Evolutionary conservation across 148 eudicot genomes (phyloP).

Genomic region (Silene latifolia): DNA sequence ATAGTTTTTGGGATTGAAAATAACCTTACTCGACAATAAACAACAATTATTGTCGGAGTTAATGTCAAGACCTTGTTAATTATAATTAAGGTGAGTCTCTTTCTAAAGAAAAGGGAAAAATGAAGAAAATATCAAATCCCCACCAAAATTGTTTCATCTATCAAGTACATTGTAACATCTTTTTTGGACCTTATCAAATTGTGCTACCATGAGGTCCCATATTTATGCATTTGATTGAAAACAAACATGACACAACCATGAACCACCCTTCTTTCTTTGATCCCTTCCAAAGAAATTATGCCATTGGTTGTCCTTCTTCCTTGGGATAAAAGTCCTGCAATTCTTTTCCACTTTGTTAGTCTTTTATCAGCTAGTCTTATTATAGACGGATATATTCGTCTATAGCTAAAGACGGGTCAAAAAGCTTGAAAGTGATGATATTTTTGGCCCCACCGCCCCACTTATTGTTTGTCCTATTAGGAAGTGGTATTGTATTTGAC

Average conservation of each 20-base stretch:
- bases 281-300: slow-evolving; percentile 1
- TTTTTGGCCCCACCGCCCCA: no score
- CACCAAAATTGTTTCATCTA: slow-evolving; percentile 23
- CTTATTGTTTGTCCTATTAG: no score
- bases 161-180: slow-evolving; percentile 19
- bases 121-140: slow-evolving; percentile 22
- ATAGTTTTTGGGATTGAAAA: no score
- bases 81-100: no score
- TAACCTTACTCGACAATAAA: no score
- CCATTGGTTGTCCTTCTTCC: slow-evolving; percentile 30
- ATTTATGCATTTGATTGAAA: background rate
- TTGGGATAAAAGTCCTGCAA: slow-evolving; percentile 29
- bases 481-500: no score
- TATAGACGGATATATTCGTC: no score
- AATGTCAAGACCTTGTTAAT: no score
- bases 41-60: no score
- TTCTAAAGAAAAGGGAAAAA: slow-evolving; percentile 33
- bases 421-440: no score
- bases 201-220: slow-evolving; percentile 18
- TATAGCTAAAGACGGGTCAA: no score
- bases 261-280: slow-evolving; percentile 18
- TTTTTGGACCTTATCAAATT: slow-evolving; percentile 22
- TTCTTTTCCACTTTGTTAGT: slow-evolving; percentile 15
- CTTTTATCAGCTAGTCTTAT: no score
- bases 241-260: slow-evolving; percentile 28